These are phyloP conservation scores for Cercophora scortea DNA, from an alignment of 495 filamentous ascomycete species.

Conservation along the genomic window DNA sequence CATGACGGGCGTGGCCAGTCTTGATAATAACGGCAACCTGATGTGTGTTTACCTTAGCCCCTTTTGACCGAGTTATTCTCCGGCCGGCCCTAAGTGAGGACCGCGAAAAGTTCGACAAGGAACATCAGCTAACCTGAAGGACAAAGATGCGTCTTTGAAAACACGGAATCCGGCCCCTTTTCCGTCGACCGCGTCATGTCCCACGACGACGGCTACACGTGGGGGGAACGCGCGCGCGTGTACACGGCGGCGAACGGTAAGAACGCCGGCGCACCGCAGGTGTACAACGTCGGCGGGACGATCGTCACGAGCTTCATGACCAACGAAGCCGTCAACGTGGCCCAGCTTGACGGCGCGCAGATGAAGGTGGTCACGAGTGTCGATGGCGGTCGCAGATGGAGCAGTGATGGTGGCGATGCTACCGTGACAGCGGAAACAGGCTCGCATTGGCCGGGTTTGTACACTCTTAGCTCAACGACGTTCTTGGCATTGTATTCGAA, in stretches of 20 bases:
- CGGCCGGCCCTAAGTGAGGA: too few relatives aligned
- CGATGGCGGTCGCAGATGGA: slow-evolving; percentile 3
- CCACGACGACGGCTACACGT: slow-evolving; percentile 6
- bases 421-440: slow-evolving; percentile 26
- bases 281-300: slow-evolving; percentile 48
- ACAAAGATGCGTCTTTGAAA: slow-evolving; percentile 10
- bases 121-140: too few relatives aligned
- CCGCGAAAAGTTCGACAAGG: too few relatives aligned
- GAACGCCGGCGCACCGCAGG: slow-evolving; percentile 52
- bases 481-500: slow-evolving; percentile 33
- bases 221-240: slow-evolving; percentile 18
- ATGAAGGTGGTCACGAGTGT: slow-evolving; percentile 8
- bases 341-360: slow-evolving; percentile 13
- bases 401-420: slow-evolving; percentile 3
- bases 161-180: neutral
- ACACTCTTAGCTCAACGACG: slow-evolving; percentile 19
- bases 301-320: slow-evolving; percentile 56
- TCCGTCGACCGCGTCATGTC: neutral
- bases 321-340: slow-evolving; percentile 40
- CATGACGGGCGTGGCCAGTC: slow-evolving; percentile 10
- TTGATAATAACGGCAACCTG: neutral
- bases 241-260: slow-evolving; percentile 36
- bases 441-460: slow-evolving; percentile 37
- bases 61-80: too few relatives aligned
- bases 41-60: slow-evolving; percentile 1